Evolutionary conservation across 805 yeast species (phyloP), one percentile per base, ranked within the genome.

Genomic region (Saturnispora sekii): DNA sequence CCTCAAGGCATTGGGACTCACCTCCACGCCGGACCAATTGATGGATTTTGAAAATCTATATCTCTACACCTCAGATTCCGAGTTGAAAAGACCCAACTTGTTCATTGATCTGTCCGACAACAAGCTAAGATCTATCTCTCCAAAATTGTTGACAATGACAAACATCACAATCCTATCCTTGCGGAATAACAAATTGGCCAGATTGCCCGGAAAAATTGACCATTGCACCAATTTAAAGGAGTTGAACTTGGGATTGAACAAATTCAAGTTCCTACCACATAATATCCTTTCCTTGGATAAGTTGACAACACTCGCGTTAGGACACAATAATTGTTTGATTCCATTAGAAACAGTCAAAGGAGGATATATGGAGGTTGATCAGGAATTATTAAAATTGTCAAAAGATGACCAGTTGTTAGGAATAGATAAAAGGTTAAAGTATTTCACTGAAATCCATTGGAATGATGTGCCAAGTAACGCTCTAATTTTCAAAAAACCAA

Each of bases 11-110:
- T 54, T 76, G 58, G 69, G 66, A 0, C 59, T 79, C 34, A 63
- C 61, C 10, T 69, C 69, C 5, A 57, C 79, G 3, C 84, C 85
- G 1, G 77, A 74, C 42, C 81, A 77, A 50, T 66, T 79, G 28
- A 70, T 69, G 41, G 85, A 79, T 54, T 61, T 79, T 50, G 69
- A 74, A 52, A 68, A 77, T 44, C 58, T 77, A 52, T 78, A 77
- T n/a, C 57, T 72, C 7, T 69, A 67, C 49, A 64, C 60, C 5
- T 29, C 43, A 14, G 48, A 53, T 1, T 51, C 52, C 9, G 67
- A 66, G 0, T 56, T 68, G 4, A 55, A 56, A n/a, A 54, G 58
- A 18, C 70, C 73, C 1, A 42, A 52, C 6, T 50, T 69, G 35
- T 77, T 78, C 47, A 60, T 79, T 4, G 76, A 72, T 53, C 68